Evolutionary conservation across 345 rosid species (phyloP), one percentile per base, ranked within the genome.

Genomic region (Citrus medica): DNA sequence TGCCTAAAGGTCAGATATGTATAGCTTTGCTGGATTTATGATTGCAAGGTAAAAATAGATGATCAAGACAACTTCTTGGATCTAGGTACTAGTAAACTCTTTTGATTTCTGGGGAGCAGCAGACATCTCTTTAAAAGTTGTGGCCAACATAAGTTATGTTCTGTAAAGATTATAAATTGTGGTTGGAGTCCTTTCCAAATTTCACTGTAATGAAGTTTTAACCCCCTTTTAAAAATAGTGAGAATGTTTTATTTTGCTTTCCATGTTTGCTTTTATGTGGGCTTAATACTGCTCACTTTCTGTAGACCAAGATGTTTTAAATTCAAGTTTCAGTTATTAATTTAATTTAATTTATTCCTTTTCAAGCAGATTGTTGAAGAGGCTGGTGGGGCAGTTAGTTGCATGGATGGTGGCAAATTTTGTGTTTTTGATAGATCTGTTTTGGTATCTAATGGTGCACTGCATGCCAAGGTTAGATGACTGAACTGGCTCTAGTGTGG

Each of bases 371-470:
- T 95, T 61, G 99, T 93, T 46, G 99, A 95, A 87, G 99, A 93
- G 85, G 99, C 98, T 82, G 94, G 98, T 70, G 99, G 99, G 61
- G 76, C 92, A 27, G 98, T 92, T 68, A 85, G 91, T 69, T 71
- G 93, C 32, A 95, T 95, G 99, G 99, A 95, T 25, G 97, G 99
- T 53, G 91, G 87, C 71, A 91, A 93, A 76, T 93, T 95, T 78
- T 83, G 92, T 63, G 97, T 90, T 30, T 95, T 93, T 58, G 98
- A 95, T 84, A 88, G 99, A 83, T 93, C 99, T 64, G 90, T 93
- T 80, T 80, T 95, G 89, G 99, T 95, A 53, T 95, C 98, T 22
- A 93, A 95, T 30, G 93, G 96, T n/a, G 87, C 79, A 64, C 81
- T 95, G 79, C 99, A 95, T 82, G 82, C 86, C 55, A 92, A 95